phyloP scores from a whole-genome alignment of 805 yeast species.

The Saccharomycopsis vini region DNA sequence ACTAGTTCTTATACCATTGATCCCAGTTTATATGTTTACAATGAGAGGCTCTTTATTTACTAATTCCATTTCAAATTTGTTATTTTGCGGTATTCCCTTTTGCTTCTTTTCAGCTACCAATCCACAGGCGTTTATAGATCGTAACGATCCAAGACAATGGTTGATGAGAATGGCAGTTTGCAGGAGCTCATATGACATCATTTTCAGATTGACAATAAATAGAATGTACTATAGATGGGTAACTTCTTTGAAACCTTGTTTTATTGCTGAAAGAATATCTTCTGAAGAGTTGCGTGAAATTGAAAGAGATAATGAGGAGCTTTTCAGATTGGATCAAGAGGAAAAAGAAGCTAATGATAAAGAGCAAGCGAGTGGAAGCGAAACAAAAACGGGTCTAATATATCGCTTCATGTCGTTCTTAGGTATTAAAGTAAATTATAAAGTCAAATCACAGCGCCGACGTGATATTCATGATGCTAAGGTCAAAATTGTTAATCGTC shows the following conservation, averaged over 20 bases:
- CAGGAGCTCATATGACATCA: background rate
- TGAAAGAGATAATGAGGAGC: slow-evolving; percentile 27
- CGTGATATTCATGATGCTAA: background rate
- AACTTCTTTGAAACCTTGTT: slow-evolving; percentile 27
- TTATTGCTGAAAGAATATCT: slow-evolving; percentile 28
- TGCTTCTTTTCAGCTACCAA: background rate
- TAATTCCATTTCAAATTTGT: background rate
- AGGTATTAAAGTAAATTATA: background rate
- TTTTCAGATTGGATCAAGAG: background rate
- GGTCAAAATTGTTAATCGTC: background rate
- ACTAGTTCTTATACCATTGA: slow-evolving; percentile 21
- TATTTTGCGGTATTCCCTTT: background rate
- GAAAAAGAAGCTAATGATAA: background rate
- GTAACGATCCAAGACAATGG: background rate
- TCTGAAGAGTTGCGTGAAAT: slow-evolving; percentile 26
- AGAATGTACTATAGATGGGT: slow-evolving; percentile 30
- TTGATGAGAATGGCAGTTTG: background rate
- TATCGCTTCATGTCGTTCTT: background rate
- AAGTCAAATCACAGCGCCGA: background rate
- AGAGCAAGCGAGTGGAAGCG: background rate
- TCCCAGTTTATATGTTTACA: slow-evolving; percentile 26
- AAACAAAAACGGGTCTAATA: background rate
- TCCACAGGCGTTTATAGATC: background rate
- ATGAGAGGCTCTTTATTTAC: background rate
- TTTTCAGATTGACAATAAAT: slow-evolving; percentile 25